Evolutionary conservation across 345 rosid species (phyloP).

Genomic region (Tarenaya hassleriana): DNA sequence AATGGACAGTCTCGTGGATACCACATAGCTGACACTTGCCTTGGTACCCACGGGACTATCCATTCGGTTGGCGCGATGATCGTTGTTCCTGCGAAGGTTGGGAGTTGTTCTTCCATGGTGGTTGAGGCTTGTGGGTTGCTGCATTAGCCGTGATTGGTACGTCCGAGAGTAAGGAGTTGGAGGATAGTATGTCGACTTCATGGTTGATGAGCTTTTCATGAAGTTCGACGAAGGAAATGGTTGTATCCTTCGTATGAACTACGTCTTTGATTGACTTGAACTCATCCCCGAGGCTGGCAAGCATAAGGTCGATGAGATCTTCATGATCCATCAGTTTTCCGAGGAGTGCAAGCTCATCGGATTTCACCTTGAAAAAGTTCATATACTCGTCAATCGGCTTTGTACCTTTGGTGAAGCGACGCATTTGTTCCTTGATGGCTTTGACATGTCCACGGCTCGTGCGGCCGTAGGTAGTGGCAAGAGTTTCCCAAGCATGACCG

Average conservation of each 20-base stretch:
- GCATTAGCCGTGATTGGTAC: not conserved
- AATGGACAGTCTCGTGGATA: not conserved
- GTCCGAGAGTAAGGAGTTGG: rapidly evolving
- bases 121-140: too few relatives aligned
- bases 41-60: not conserved
- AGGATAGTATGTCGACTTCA: not conserved
- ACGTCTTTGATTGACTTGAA: not conserved
- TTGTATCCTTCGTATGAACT: not conserved
- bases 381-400: not conserved
- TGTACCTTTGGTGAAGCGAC: not conserved
- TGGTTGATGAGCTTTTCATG: conserved; percentile 1
- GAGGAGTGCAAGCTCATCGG: conserved; percentile 2
- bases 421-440: not conserved
- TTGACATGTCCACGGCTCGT: not conserved
- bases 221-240: not conserved
- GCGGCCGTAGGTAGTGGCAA: not conserved
- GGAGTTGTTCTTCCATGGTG: too few relatives aligned
- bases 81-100: not conserved
- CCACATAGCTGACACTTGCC: not conserved
- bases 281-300: conserved; percentile 6
- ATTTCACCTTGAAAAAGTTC: not conserved
- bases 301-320: not conserved
- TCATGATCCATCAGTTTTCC: not conserved
- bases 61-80: too few relatives aligned
- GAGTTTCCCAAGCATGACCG: not conserved